A percentile compares a stretch with the other conserved stretches of the same genome.
Conservation (phyloP, 768 basidiomycete genomes). For the Tylopilus rubrobrunneus region DNA sequence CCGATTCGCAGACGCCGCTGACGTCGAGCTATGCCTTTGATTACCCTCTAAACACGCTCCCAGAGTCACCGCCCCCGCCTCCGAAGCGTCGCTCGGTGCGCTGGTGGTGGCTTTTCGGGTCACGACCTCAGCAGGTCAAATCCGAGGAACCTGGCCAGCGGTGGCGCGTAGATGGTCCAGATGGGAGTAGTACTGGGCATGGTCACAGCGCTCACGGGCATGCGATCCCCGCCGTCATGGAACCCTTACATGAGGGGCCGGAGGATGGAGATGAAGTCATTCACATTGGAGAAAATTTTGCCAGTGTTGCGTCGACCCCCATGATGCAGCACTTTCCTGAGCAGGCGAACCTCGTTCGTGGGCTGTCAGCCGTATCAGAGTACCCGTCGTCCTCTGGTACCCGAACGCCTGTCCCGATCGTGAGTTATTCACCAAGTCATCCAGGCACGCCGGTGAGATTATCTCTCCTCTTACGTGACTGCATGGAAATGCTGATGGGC, state of each 20-base stretch:
- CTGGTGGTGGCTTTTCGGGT: conserved; percentile 25
- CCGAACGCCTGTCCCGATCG: background rate
- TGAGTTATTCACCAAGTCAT: background rate
- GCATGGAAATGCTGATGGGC: background rate
- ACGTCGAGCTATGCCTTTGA: conserved; percentile 5
- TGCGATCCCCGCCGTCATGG: conserved; percentile 1
- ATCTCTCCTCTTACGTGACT: background rate
- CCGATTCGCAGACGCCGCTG: conserved; percentile 28
- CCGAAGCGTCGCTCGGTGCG: conserved; percentile 8
- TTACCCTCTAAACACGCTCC: conserved; percentile 8
- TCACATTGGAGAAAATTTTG: conserved; percentile 18
- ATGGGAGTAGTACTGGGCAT: conserved; percentile 21
- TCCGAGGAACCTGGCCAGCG: conserved; percentile 16
- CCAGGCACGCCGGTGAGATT: conserved; percentile 16
- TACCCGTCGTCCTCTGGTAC: background rate
- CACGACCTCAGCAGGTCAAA: conserved; percentile 25
- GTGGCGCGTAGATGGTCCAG: conserved; percentile 27
- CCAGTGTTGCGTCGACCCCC: conserved; percentile 13
- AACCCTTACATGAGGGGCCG: conserved; percentile 7
- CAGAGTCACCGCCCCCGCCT: conserved; percentile 3
- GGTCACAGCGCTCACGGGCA: conserved; percentile 11
- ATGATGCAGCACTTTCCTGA: conserved; percentile 10
- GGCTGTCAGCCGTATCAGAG: conserved; percentile 4
- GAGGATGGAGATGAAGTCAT: conserved; percentile 16
- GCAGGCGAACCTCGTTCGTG: conserved; percentile 1